phyloP scores from a whole-genome alignment of 345 rosid species.

The Citrus glauca region DNA sequence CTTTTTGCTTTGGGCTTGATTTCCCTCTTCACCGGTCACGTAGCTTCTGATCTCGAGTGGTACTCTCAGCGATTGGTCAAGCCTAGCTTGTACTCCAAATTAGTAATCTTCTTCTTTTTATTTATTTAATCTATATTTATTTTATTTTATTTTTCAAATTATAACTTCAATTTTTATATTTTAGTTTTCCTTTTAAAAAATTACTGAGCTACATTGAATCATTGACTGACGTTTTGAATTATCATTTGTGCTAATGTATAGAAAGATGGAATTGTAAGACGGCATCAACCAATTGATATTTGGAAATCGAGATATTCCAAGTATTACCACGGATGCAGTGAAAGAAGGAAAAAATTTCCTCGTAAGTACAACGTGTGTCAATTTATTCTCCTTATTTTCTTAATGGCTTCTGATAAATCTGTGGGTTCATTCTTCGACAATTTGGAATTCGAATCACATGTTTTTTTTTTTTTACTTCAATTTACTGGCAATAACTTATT shows the following conservation, averaged over 20 bases:
- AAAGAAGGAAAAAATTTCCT: slow-evolving; percentile 58
- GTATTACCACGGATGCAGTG: slow-evolving; percentile 76
- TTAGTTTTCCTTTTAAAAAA: too few species aligned
- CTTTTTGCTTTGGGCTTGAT: slow-evolving; percentile 83
- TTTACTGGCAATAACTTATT: too few species aligned
- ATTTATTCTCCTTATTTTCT: background rate
- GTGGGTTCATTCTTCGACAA: too few species aligned
- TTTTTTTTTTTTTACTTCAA: too few species aligned
- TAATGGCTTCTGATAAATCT: too few species aligned
- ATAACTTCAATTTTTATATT: background rate
- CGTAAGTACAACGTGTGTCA: slow-evolving; percentile 42
- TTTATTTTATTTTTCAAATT: background rate
- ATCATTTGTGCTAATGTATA: background rate
- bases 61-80: slow-evolving; percentile 77
- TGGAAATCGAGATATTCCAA: slow-evolving; percentile 80
- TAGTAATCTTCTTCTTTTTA: slow-evolving; percentile 35
- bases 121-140: background rate
- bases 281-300: slow-evolving; percentile 61
- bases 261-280: slow-evolving; percentile 44
- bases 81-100: slow-evolving; percentile 43
- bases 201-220: background rate
- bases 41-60: slow-evolving; percentile 95
- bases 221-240: background rate
- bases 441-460: too few species aligned
- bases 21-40: slow-evolving; percentile 91